These are phyloP conservation scores for Phaeotremella fagi DNA, from an alignment of 768 basidiomycete genomes.

Conservation along the genomic window DNA sequence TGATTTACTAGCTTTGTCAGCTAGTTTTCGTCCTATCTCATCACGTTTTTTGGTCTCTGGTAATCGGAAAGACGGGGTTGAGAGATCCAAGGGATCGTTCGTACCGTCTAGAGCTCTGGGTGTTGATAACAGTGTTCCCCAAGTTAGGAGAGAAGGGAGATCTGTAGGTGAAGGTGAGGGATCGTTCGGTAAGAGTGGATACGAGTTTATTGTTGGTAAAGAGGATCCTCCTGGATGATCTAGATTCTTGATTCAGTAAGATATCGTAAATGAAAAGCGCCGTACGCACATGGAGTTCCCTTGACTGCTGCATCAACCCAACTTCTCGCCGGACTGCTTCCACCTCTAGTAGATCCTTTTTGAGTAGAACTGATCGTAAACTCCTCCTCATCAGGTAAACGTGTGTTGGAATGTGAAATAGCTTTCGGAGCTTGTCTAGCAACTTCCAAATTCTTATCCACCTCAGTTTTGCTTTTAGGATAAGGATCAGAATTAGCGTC, in stretches of 20 bases:
- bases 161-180: slow-evolving; percentile 82
- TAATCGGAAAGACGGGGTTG: slow-evolving; percentile 60
- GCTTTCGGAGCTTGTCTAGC: slow-evolving; percentile 41
- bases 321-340: slow-evolving; percentile 85
- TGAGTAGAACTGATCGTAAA: slow-evolving; percentile 23
- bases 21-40: slow-evolving; percentile 71
- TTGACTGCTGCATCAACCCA: slow-evolving; percentile 86
- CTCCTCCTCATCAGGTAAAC: slow-evolving; percentile 60
- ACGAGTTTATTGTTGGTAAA: slow-evolving; percentile 52
- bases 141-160: slow-evolving; percentile 92
- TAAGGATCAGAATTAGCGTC: slow-evolving; percentile 84
- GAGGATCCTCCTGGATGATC: slow-evolving; percentile 62
- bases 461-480: slow-evolving; percentile 40
- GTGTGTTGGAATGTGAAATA: slow-evolving; percentile 76
- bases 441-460: slow-evolving; percentile 3
- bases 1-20: slow-evolving; percentile 72
- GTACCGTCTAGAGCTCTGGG: slow-evolving; percentile 65
- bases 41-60: slow-evolving; percentile 74
- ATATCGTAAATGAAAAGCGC: background rate
- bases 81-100: slow-evolving; percentile 51
- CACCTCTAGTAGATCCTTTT: slow-evolving; percentile 19
- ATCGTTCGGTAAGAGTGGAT: slow-evolving; percentile 73
- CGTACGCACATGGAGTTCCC: slow-evolving; percentile 74
- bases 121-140: slow-evolving; percentile 88
- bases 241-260: slow-evolving; percentile 38